Percentiles rank a stretch among this genome's conserved stretches.
phyloP scores from a whole-genome alignment of 208 protist species.

The Borovskyia barvae region DNA sequence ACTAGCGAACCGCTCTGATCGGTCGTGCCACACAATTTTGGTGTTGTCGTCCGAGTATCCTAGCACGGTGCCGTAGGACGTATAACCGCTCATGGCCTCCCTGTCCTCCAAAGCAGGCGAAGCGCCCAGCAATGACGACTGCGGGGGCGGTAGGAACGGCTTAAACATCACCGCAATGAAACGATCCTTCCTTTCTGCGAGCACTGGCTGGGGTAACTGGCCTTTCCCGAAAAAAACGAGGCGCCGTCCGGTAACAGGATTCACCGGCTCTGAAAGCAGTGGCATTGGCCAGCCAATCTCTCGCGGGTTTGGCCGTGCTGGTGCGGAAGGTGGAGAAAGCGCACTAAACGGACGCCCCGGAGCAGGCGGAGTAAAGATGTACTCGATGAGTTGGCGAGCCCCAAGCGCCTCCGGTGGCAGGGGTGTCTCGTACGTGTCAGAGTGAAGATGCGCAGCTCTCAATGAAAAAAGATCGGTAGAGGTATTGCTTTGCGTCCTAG shows the following conservation, averaged over 20 bases:
- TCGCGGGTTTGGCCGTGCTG: conserved; percentile 13
- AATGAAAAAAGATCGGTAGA: not conserved
- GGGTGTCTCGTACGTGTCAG: conserved; percentile 29
- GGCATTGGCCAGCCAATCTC: conserved; percentile 45
- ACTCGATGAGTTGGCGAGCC: conserved; percentile 44
- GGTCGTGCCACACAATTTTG: conserved; percentile 75
- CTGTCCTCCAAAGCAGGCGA: not conserved
- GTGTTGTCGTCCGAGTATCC: conserved; percentile 74
- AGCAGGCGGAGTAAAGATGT: conserved; percentile 25
- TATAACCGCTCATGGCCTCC: conserved; percentile 11
- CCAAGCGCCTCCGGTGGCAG: conserved; percentile 37
- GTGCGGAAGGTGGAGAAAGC: conserved; percentile 26
- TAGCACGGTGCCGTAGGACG: conserved; percentile 63
- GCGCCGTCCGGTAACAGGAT: conserved; percentile 35
- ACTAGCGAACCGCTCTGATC: conserved; percentile 60
- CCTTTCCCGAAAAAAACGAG: conserved; percentile 58
- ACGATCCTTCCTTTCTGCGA: conserved; percentile 37
- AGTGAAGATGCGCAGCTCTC: conserved; percentile 9
- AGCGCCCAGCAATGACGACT: conserved; percentile 2
- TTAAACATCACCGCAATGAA: conserved; percentile 50
- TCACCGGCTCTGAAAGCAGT: conserved; percentile 45
- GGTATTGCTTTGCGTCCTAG: conserved; percentile 3
- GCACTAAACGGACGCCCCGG: conserved; percentile 17
- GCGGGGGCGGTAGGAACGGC: conserved; percentile 7
- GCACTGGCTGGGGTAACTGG: conserved; percentile 31